These are phyloP conservation scores for Apiotrichum laibachii DNA, from an alignment of 1,284 basidiomycete species.

Conservation along the genomic window DNA sequence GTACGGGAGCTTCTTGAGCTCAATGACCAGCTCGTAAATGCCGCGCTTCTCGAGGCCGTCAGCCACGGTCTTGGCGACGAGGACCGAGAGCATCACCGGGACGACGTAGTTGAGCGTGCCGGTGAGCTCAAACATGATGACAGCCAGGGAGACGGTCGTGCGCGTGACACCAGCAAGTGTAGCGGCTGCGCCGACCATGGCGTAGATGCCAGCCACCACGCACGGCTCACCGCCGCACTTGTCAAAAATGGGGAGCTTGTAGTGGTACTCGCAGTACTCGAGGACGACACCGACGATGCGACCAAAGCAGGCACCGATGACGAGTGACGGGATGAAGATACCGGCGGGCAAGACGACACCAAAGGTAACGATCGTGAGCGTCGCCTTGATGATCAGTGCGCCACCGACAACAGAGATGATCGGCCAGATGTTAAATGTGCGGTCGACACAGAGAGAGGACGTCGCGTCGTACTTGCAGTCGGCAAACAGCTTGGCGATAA, in stretches of 20 bases:
- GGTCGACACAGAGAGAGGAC: conserved; percentile 68
- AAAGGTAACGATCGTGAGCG: conserved; percentile 85
- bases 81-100: conserved; percentile 81
- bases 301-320: conserved; percentile 94
- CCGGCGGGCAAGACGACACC: conserved; percentile 92
- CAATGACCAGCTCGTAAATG: conserved; percentile 93
- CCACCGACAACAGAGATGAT: conserved; percentile 66
- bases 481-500: conserved; percentile 79
- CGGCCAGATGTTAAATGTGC: conserved; percentile 64
- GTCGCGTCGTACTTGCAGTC: conserved; percentile 69
- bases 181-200: conserved; percentile 87
- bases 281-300: conserved; percentile 80
- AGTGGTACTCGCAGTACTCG: conserved; percentile 70
- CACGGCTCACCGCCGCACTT: conserved; percentile 56
- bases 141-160: conserved; percentile 75
- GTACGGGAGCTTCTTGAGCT: conserved; percentile 80
- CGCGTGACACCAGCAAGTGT: conserved; percentile 79
- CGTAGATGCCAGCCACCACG: conserved; percentile 77
- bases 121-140: conserved; percentile 96
- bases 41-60: conserved; percentile 91
- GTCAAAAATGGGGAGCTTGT: conserved; percentile 63
- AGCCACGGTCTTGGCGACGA: conserved; percentile 89
- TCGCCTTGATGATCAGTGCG: conserved; percentile 77
- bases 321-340: conserved; percentile 95
- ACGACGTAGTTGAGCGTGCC: conserved; percentile 91